Conservation (phyloP, 2,329 filamentous ascomycete genomes). For the Penicillium sp. region DNA sequence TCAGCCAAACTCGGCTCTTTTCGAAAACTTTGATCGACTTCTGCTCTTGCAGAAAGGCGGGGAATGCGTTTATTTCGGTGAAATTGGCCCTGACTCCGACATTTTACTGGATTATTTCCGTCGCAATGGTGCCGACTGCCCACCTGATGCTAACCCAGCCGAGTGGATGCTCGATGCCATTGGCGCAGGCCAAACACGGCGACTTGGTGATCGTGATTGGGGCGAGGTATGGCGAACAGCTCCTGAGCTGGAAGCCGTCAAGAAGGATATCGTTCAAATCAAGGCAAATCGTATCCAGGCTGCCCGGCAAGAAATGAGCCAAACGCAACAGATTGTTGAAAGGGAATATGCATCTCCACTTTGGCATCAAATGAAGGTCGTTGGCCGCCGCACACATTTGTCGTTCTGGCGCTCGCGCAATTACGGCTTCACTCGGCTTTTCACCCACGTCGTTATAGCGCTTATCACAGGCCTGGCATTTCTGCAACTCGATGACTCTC, state of each 20-base stretch:
- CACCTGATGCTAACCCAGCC: conserved; percentile 56
- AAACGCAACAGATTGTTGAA: conserved; percentile 56
- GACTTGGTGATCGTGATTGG: conserved; percentile 77
- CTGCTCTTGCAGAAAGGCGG: conserved; percentile 60
- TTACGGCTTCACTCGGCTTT: conserved; percentile 85
- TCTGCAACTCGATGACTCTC: conserved; percentile 75
- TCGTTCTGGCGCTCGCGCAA: conserved; percentile 86
- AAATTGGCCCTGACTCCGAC: conserved; percentile 56
- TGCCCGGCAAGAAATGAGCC: conserved; percentile 43
- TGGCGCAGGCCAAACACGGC: conserved; percentile 72
- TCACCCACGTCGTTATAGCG: conserved; percentile 80
- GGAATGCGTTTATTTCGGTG: conserved; percentile 59
- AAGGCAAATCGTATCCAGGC: conserved; percentile 63
- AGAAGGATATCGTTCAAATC: conserved; percentile 68
- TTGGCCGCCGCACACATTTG: conserved; percentile 73
- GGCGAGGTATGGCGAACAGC: conserved; percentile 77
- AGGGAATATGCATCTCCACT: conserved; percentile 83
- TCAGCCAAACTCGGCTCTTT: conserved; percentile 61
- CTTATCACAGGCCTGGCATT: conserved; percentile 80
- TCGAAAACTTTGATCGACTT: conserved; percentile 62
- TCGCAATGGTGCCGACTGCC: conserved; percentile 56
- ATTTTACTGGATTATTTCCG: conserved; percentile 59
- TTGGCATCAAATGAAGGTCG: conserved; percentile 76
- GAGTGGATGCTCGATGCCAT: conserved; percentile 63
- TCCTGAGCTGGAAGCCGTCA: conserved; percentile 69